Evolutionary conservation across 1,139 yeast species (phyloP), one percentile per base, ranked within the genome.

Genomic region (Komagataea norvegica): DNA sequence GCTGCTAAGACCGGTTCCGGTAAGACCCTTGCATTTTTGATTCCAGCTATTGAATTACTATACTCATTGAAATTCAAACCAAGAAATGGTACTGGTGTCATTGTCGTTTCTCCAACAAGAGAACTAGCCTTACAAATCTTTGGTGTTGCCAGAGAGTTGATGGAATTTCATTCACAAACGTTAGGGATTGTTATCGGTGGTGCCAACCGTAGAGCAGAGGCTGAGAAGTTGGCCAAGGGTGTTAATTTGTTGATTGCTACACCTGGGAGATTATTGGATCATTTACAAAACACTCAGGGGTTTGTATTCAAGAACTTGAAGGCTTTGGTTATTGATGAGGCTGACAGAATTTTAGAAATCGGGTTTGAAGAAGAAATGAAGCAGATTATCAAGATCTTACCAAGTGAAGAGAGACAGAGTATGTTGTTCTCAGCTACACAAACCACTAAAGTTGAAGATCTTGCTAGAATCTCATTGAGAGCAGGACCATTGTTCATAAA

Each of bases 1-100:
- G 96, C 97, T 37, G 98, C 98, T 40, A 89, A 91, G 65, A 91
- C 98, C 2, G 98, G 98, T 33, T 88, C 96, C 1, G 98, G 98
- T 60, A 91, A 91, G 66, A 91, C 98, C 1, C 70, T 93, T 47
- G 97, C 99, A 6, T 91, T 93, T 55, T 70, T 93, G 54, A 73
- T 91, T 43, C 99, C 99, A 9, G 96, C 97, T 31, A 80, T 93
- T 46, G 98, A 91, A 65, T 68, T 88, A 67, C 70, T 91, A 42
- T 85, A 89, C 59, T 81, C 95, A 14, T 74, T 91, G 54, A 84
- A 81, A 59, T 87, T 86, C 69, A 87, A 86, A 64, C 96, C 96
- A 36, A 74, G 95, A 64, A 86, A 86, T 56, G 95, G 95, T 48
- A 85, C 95, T 13, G 95, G 95, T 60, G 91, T 83, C 28, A 75